phyloP scores from a whole-genome alignment of 176 grass and related monocot genomes.

The Tillandsia fasciculata region DNA sequence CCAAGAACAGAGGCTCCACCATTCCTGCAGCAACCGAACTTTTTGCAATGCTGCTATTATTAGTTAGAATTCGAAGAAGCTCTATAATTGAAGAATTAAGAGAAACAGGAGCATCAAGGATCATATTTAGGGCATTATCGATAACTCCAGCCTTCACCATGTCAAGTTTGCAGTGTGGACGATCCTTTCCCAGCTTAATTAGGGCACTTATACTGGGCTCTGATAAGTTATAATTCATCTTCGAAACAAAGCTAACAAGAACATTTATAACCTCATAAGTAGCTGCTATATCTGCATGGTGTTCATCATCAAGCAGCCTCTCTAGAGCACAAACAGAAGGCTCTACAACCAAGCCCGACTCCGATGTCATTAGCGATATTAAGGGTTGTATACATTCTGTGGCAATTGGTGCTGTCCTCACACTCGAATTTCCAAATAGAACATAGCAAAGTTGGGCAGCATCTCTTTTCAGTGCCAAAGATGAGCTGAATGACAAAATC shows the following conservation, averaged over 20 bases:
- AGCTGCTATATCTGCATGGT: conserved; percentile 78
- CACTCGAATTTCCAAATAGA: conserved; percentile 71
- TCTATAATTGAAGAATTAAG: conserved; percentile 80
- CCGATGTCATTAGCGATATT: conserved; percentile 67
- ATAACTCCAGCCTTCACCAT: conserved; percentile 97
- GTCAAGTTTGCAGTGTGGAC: conserved; percentile 87
- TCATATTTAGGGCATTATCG: conserved; percentile 83
- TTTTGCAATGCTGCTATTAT: conserved; percentile 93
- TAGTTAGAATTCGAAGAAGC: conserved; percentile 93
- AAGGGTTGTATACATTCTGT: conserved; percentile 74
- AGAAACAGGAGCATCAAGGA: conserved; percentile 81
- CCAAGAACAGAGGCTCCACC: conserved; percentile 93
- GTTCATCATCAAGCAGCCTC: conserved; percentile 71
- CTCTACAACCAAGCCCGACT: conserved; percentile 51
- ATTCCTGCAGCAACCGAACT: conserved; percentile 81
- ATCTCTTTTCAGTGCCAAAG: conserved; percentile 78
- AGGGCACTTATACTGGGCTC: conserved; percentile 71
- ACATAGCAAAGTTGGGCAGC: conserved; percentile 92
- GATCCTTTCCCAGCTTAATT: conserved; percentile 92
- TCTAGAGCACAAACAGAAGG: conserved; percentile 68
- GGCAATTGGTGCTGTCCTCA: conserved; percentile 56
- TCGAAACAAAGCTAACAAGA: conserved; percentile 79
- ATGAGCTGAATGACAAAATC: conserved; percentile 61
- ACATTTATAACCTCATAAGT: conserved; percentile 62
- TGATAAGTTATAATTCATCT: conserved; percentile 60